A percentile compares a stretch with the other conserved stretches of the same genome.
These are phyloP conservation scores for Papilionanthe hybrid DNA, from an alignment of 116 monocot genomes.

Conservation along the genomic window DNA sequence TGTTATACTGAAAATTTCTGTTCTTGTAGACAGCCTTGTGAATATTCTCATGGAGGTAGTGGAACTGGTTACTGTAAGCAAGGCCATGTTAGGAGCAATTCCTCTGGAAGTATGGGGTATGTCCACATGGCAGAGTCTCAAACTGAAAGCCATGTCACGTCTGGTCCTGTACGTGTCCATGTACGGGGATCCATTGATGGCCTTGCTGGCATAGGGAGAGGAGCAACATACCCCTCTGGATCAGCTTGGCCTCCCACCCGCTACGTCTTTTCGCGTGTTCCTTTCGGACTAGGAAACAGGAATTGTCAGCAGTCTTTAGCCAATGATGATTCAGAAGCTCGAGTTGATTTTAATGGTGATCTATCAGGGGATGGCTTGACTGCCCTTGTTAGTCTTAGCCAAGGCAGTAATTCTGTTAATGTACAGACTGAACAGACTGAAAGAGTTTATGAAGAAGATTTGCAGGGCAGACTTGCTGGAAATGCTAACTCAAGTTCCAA, in stretches of 20 bases:
- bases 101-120: constrained; percentile 44
- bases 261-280: constrained; percentile 93
- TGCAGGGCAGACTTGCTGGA: constrained; percentile 28
- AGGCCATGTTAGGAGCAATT: constrained; percentile 57
- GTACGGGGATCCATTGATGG: constrained; percentile 86
- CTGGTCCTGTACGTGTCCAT: constrained; percentile 69
- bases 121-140: constrained; percentile 69
- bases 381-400: constrained; percentile 76
- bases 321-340: constrained; percentile 81
- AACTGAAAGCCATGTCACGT: constrained; percentile 59
- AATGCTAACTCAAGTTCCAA: constrained; percentile 32
- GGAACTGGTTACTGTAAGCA: constrained; percentile 48
- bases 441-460: constrained; percentile 52
- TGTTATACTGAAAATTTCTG: constrained; percentile 66
- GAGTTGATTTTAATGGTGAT: constrained; percentile 65
- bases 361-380: constrained; percentile 89
- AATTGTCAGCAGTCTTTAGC: constrained; percentile 72
- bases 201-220: constrained; percentile 93
- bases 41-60: constrained; percentile 44
- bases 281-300: constrained; percentile 73
- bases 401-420: constrained; percentile 49
- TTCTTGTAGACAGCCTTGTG: constrained; percentile 73
- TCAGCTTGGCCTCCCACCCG: constrained; percentile 88
- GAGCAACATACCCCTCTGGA: constrained; percentile 57
- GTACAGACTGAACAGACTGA: constrained; percentile 52